phyloP scores from a whole-genome alignment of 1,284 basidiomycete genomes.

The Cryptococcus deneoformans region DNA sequence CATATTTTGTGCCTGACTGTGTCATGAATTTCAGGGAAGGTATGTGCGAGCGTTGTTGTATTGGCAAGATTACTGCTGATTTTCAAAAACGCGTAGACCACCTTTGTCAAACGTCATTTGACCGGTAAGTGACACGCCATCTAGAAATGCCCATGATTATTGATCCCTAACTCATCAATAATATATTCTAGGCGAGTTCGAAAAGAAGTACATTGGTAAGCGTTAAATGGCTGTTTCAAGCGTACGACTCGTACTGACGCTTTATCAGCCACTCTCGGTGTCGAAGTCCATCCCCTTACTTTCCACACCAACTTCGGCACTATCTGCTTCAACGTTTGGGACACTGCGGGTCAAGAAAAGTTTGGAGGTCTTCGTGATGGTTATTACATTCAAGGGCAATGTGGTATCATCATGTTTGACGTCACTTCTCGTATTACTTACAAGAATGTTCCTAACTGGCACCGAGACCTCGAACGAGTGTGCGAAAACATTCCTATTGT shows the following conservation, averaged over 20 bases:
- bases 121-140: slow-evolving; percentile 59
- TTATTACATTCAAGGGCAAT: slow-evolving; percentile 99
- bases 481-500: slow-evolving; percentile 99
- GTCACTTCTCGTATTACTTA: slow-evolving; percentile 99
- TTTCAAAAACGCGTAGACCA: slow-evolving; percentile 59
- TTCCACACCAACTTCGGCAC: slow-evolving; percentile 99
- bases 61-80: too few relatives aligned
- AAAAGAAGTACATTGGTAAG: slow-evolving; percentile 98
- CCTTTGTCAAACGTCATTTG: slow-evolving; percentile 99
- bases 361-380: slow-evolving; percentile 98
- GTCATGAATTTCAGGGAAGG: slow-evolving; percentile 40
- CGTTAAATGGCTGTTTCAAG: background rate
- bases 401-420: slow-evolving; percentile 99
- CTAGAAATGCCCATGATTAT: background rate
- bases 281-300: slow-evolving; percentile 90
- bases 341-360: slow-evolving; percentile 99
- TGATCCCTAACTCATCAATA: background rate
- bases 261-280: slow-evolving; percentile 88
- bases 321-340: slow-evolving; percentile 99
- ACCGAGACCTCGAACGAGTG: slow-evolving; percentile 98
- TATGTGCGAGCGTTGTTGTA: slow-evolving; percentile 16
- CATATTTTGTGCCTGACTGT: background rate
- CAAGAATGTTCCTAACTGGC: slow-evolving; percentile 99
- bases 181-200: slow-evolving; percentile 69
- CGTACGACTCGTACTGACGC: background rate